phyloP scores from a whole-genome alignment of 108 stramenopile genomes.

The Nannochloropsis gaditana region DNA sequence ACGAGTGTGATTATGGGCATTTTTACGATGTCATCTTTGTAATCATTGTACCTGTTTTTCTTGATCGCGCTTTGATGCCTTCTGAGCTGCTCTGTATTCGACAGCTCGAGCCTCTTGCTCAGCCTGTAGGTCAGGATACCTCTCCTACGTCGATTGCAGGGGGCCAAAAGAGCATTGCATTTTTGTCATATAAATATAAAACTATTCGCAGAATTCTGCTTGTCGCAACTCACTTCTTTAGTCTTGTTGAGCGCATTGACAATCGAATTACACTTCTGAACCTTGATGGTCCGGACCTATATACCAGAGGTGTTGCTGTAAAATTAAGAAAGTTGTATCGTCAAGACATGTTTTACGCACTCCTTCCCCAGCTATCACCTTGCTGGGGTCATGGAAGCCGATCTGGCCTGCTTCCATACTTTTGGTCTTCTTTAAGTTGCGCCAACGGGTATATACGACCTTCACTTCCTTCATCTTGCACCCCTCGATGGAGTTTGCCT shows the following conservation, averaged over 20 bases:
- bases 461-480: conserved; percentile 55
- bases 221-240: conserved; percentile 28
- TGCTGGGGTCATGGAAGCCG: conserved; percentile 58
- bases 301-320: neutral
- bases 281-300: conserved; percentile 26
- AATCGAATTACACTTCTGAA: conserved; percentile 58
- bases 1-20: no score
- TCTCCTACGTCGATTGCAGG: conserved; percentile 25
- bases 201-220: neutral
- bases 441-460: conserved; percentile 62
- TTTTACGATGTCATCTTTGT: neutral
- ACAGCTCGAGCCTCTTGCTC: conserved; percentile 32
- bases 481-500: conserved; percentile 65
- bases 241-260: conserved; percentile 56
- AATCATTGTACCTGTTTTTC: neutral
- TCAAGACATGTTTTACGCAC: neutral
- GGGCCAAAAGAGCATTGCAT: neutral
- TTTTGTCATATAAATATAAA: neutral
- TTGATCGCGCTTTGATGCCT: conserved; percentile 8
- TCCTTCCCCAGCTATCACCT: conserved; percentile 34
- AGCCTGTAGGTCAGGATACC: conserved; percentile 52
- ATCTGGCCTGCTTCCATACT: conserved; percentile 61
- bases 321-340: neutral
- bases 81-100: conserved; percentile 7
- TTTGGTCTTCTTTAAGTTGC: conserved; percentile 58